Evolutionary conservation across 2,329 filamentous ascomycete species (phyloP).

Genomic region (Aspergillus jensenii): DNA sequence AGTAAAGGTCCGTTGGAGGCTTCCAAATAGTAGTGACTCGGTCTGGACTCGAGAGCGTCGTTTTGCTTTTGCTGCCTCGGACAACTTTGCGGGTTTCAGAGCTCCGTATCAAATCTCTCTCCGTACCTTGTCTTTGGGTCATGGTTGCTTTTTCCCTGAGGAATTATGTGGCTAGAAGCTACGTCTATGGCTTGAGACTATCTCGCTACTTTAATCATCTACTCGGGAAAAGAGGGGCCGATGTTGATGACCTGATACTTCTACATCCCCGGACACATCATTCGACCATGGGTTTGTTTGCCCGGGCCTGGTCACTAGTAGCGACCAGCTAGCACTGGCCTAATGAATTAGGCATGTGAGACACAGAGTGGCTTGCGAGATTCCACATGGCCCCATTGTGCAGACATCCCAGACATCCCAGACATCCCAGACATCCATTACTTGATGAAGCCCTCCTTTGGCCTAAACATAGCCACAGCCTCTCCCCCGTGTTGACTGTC

Average conservation of each 20-base stretch:
- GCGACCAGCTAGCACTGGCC: not conserved
- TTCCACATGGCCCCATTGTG: conserved; percentile 8
- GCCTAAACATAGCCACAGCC: conserved; percentile 5
- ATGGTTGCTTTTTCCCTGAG: not conserved
- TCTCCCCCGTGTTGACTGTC: not conserved
- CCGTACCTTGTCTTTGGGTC: not conserved
- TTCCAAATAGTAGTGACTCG: not conserved
- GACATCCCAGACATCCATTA: not conserved
- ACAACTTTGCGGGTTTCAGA: not conserved
- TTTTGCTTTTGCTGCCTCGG: not conserved
- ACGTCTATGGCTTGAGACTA: not conserved
- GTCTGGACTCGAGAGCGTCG: not conserved
- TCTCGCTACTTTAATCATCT: not conserved
- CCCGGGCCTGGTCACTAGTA: not conserved
- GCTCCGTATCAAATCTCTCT: not conserved
- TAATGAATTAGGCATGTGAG: not conserved
- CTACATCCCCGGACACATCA: not conserved
- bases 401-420: conserved; percentile 1
- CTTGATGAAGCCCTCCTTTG: not conserved
- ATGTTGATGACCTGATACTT: not conserved
- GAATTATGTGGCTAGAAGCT: not conserved
- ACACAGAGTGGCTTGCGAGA: not conserved
- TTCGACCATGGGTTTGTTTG: not conserved
- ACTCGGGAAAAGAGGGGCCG: not conserved
- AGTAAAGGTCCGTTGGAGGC: not conserved